A percentile compares a stretch with the other conserved stretches of the same genome.
phyloP scores from a whole-genome alignment of 108 stramenopile species.

The Stephanodiscus triporus region DNA sequence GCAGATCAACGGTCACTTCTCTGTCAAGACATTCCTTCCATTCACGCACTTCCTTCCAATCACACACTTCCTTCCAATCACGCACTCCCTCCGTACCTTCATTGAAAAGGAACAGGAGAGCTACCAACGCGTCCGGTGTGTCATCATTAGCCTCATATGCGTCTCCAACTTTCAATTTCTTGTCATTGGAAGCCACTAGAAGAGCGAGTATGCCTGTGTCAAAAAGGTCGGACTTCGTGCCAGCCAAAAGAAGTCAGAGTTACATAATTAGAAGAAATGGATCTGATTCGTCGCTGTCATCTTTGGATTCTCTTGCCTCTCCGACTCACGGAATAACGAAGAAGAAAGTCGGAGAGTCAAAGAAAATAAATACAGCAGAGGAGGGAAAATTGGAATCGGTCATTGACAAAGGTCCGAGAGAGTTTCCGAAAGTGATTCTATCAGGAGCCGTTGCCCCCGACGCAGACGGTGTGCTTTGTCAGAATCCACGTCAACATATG shows the following conservation, averaged over 20 bases:
- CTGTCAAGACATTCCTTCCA: no score
- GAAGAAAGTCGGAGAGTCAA: background rate
- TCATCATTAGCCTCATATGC: slow-evolving; percentile 12
- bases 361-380: background rate
- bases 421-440: background rate
- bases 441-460: background rate
- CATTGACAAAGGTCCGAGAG: background rate
- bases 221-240: background rate
- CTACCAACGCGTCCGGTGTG: background rate
- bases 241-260: background rate
- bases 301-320: slow-evolving; percentile 41
- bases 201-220: background rate
- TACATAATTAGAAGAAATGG: background rate
- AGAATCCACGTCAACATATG: no score
- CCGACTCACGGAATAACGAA: slow-evolving; percentile 1
- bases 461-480: background rate
- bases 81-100: background rate
- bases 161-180: slow-evolving; percentile 2
- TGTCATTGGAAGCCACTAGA: background rate
- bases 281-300: slow-evolving; percentile 14
- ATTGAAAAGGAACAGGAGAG: background rate
- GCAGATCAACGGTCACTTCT: no score
- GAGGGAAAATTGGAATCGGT: background rate
- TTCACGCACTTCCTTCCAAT: background rate
- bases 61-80: background rate